Conservation (phyloP, 768 basidiomycete species). For the Goffeauzyma gilvescens region DNA sequence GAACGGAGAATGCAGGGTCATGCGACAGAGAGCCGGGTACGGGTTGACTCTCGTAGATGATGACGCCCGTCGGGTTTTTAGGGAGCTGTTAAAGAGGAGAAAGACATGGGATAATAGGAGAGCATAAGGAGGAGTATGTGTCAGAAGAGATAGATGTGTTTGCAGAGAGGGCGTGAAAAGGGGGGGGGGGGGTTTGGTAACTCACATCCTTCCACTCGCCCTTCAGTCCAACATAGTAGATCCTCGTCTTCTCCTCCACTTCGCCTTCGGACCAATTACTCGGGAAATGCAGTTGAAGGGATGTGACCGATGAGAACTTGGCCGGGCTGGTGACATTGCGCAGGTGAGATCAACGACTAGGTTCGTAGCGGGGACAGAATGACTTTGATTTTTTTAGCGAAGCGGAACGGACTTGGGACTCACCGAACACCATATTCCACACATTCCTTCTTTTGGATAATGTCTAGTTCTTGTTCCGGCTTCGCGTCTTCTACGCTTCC, state of each 20-base stretch:
- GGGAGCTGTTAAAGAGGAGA: slow-evolving; percentile 42
- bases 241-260: slow-evolving; percentile 46
- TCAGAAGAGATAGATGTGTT: neutral
- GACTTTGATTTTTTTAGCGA: too few relatives aligned
- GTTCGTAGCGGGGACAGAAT: neutral
- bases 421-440: slow-evolving; percentile 74
- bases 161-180: neutral
- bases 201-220: slow-evolving; percentile 38
- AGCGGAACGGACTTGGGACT: slow-evolving; percentile 16
- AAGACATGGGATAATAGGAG: neutral
- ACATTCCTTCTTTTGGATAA: slow-evolving; percentile 53
- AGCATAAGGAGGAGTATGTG: neutral
- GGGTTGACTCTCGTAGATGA: slow-evolving; percentile 76
- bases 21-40: too few relatives aligned
- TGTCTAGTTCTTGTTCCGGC: slow-evolving; percentile 52
- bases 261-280: slow-evolving; percentile 46
- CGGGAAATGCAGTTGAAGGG: slow-evolving; percentile 66
- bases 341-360: neutral
- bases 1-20: too few relatives aligned
- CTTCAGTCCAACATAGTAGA: slow-evolving; percentile 72
- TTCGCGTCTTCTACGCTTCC: slow-evolving; percentile 45
- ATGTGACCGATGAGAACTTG: slow-evolving; percentile 66
- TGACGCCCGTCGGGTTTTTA: slow-evolving; percentile 50
- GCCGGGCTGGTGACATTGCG: slow-evolving; percentile 41
- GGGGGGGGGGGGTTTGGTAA: neutral